Percentiles rank a stretch among this genome's conserved stretches.
These are phyloP conservation scores for Apiospora koreana DNA, from an alignment of 2,329 filamentous ascomycete genomes.

Conservation along the genomic window DNA sequence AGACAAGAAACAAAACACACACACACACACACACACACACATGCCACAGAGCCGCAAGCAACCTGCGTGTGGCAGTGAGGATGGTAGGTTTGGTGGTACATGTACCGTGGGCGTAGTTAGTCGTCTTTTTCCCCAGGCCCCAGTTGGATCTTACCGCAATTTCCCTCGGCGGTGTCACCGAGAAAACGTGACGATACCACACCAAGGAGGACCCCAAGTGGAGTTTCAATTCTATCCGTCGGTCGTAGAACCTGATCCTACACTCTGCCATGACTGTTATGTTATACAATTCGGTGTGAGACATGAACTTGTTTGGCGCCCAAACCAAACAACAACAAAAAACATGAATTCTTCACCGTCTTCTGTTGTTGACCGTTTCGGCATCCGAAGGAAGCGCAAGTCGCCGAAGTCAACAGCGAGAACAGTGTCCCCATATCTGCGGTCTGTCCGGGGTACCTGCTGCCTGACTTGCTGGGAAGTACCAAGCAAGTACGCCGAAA, in stretches of 20 bases:
- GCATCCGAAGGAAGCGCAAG: not conserved
- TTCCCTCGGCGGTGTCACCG: constrained; percentile 8
- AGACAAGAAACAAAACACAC: not conserved
- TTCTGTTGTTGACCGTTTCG: not conserved
- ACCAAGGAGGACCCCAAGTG: not conserved
- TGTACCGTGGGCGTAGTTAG: not conserved
- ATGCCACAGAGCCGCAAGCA: not conserved
- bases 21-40: not conserved
- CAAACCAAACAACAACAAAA: not conserved
- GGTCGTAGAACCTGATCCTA: constrained; percentile 2
- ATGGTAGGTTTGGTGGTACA: no score
- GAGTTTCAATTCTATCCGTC: not conserved
- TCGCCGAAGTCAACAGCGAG: not conserved
- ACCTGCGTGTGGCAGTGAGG: not conserved
- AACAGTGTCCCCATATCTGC: not conserved
- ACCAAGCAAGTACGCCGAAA: not conserved
- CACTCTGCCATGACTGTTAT: not conserved
- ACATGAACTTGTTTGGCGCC: not conserved
- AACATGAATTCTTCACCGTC: not conserved
- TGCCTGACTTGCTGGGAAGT: not conserved
- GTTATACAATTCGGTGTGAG: not conserved
- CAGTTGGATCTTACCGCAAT: constrained; percentile 8
- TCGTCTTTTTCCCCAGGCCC: not conserved
- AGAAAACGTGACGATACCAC: constrained; percentile 2
- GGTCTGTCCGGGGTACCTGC: no score